Base-by-base conservation (phyloP, 2,329 filamentous ascomycete genomes). In the Penicillium fuscoglaucum region DNA sequence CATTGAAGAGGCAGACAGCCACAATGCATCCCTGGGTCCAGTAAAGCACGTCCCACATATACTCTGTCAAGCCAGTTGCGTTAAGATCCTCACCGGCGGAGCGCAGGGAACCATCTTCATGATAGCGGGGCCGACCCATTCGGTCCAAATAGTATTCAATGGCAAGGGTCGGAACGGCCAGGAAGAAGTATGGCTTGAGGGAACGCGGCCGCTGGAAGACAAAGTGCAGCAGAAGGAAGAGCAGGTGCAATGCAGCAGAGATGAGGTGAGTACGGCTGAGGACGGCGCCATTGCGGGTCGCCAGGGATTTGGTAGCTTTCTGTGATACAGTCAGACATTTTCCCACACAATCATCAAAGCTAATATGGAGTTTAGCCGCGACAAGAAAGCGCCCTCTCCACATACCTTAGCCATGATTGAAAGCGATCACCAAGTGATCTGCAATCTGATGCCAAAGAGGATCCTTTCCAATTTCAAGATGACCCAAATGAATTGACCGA, bases 1-100 rank as follows among this genome's bases (percentile, higher is more conserved):
- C 92, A 4, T 95, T 95, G 48, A 93, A 84, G 29, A 96, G 63
- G 17, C 89, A 83, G 15, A 88, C 92, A n/a, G 89, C 75, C 9
- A 88, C 76, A 41, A 91, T 80, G 54, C 87, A 90, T 12, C 85
- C 87, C 88, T 93, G 97, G 0, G 92, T 97, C 79, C 96, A 91
- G 85, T 96, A 98, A 53, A 96, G 81, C 50, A 96, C 85, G 78
- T 99, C 95, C 84, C 96, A 99, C 89, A 98, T 91, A 81, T 96
- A 98, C 78, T 97, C 95, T 12, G 93, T 98, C 80, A 99, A 79
- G 5, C 95, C 95, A 35, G 88, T 84, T 10, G 91, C 90, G 53
- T 90, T 87, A 52, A 99, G 84, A 74, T 99, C 95, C 73, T 98
- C 93, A 44, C 95, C 93, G 0, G 90, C 81, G 33, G 83, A 86